Base-by-base conservation (phyloP, 1,139 yeast genomes). In the Diutina neorugosa region DNA sequence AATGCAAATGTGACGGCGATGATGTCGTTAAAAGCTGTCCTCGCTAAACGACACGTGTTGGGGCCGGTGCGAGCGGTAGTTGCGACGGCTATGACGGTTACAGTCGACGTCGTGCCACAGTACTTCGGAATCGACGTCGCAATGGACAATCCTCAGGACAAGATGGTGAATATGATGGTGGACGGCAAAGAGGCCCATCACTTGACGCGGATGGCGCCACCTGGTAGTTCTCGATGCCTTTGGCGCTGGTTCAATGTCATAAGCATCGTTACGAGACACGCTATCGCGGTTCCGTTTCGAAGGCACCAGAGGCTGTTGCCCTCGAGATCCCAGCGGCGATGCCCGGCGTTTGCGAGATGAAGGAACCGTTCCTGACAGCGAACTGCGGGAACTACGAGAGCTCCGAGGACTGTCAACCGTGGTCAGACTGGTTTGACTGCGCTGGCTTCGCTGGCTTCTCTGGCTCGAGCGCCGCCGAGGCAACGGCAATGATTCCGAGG, bases 101-200 rank as follows among this genome's bases (percentile, higher is more conserved):
- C 37, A 31, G 37, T 31, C 37, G 16, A 31, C 37, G 14, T 31
- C 37, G 37, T 31, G 37, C 37, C 37, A 31, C n/a, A 11, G 12
- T n/a, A 31, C 37, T 2, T 31, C 37, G n/a, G n/a, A 14, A n/a
- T 31, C 37, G 2, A 31, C 37, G 37, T 31, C 14, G 14, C 37
- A 53, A 12, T 51, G 51, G 16, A 54, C 41, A 6, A 58, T 52
- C 46, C 55, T 56, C 44, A 54, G 58, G 23, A 51, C 59, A 16
- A 59, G 51, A 46, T 59, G 61, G 44, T 59, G 61, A 8, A 56
- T 54, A 16, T 31, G 37, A n/a, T 31, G 37, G 37, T 31, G 37
- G 14, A 31, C 37, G 37, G 37, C 37, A 11, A 31, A 31, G 14
- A 31, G 37, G 12, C 37, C 37, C 37, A 31, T 31, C 37, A 31